These are phyloP conservation scores for Blastobotrys muscicola DNA, from an alignment of 805 yeast genomes.

Conservation along the genomic window DNA sequence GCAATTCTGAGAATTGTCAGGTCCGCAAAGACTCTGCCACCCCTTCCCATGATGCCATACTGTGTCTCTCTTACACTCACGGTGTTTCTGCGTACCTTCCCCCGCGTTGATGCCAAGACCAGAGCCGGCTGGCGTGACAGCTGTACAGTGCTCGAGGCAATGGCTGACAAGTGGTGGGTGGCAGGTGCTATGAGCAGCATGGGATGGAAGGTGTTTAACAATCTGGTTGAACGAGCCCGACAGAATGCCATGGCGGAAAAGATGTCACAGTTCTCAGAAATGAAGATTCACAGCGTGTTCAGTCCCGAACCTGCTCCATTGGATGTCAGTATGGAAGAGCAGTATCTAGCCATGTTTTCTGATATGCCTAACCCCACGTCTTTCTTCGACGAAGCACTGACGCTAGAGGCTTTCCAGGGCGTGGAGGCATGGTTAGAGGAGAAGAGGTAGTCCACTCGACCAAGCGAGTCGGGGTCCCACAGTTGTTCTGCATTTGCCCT, in stretches of 20 bases:
- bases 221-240: conserved; percentile 8
- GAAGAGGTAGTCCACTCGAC: conserved; percentile 3
- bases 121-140: conserved; percentile 23
- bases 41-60: conserved; percentile 28
- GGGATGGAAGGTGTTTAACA: conserved; percentile 25
- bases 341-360: conserved; percentile 26
- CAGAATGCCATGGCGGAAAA: conserved; percentile 1
- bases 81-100: conserved; percentile 27
- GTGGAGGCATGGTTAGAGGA: conserved; percentile 19
- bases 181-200: conserved; percentile 30
- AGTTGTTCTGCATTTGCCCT: too few relatives aligned
- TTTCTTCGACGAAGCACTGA: conserved; percentile 23
- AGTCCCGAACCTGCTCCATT: not conserved
- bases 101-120: conserved; percentile 22
- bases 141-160: conserved; percentile 20
- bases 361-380: conserved; percentile 27
- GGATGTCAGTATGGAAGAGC: conserved; percentile 16
- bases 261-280: not conserved
- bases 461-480: too few relatives aligned
- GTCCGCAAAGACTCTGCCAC: conserved; percentile 20
- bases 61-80: conserved; percentile 28
- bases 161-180: conserved; percentile 28
- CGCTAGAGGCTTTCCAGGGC: conserved; percentile 18
- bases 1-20: conserved; percentile 21
- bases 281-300: not conserved